Conservation (phyloP, 1,139 yeast species). For the Waltiozyma solani region DNA sequence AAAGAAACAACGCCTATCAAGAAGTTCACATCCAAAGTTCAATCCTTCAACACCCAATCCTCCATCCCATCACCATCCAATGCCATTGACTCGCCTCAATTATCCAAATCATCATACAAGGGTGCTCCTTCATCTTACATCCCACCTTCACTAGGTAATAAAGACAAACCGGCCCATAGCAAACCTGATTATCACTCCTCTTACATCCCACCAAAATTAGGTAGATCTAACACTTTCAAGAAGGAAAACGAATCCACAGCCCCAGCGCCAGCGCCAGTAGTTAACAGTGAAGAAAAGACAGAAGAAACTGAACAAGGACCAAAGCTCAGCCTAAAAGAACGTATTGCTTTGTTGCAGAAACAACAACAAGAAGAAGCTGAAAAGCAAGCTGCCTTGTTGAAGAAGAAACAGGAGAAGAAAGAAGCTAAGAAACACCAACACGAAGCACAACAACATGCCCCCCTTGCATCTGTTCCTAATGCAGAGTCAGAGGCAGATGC, state of each 20-base stretch:
- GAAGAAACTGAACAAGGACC: slow-evolving; percentile 44
- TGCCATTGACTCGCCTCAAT: slow-evolving; percentile 15
- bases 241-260: slow-evolving; percentile 11
- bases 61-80: background rate
- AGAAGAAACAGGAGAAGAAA: slow-evolving; percentile 47
- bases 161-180: slow-evolving; percentile 3
- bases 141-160: slow-evolving; percentile 25
- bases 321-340: slow-evolving; percentile 72
- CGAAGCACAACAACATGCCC: background rate
- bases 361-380: slow-evolving; percentile 78
- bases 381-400: slow-evolving; percentile 51
- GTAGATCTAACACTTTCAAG: slow-evolving; percentile 6
- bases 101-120: slow-evolving; percentile 13
- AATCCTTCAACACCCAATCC: background rate
- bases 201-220: slow-evolving; percentile 18
- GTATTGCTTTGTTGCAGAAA: slow-evolving; percentile 76
- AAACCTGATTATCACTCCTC: slow-evolving; percentile 11
- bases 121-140: slow-evolving; percentile 32
- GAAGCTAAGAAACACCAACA: slow-evolving; percentile 25
- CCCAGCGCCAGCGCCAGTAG: slow-evolving; percentile 10
- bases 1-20: background rate
- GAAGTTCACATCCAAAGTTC: background rate
- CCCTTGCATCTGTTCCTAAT: too few relatives aligned
- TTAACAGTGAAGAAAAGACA: slow-evolving; percentile 11
- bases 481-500: background rate